Evolutionary conservation across 164 flowering plant species (phyloP), one percentile per base, ranked within the genome.

Genomic region (Chimonanthus salicifolius): DNA sequence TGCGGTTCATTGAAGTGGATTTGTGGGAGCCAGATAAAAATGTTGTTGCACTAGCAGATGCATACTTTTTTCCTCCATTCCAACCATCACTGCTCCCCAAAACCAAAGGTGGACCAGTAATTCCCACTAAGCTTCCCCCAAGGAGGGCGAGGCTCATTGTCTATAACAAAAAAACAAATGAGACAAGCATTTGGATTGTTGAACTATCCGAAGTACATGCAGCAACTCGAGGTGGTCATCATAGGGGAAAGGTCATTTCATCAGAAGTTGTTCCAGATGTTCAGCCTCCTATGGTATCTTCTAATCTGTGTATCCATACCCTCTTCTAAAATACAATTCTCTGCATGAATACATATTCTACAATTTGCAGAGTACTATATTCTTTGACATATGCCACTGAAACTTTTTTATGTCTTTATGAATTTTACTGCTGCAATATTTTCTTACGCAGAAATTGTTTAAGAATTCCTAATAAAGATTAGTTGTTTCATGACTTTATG

Each of bases 61-160:
- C 98, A n/a, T 94, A 94, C 74, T 94, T 92, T 83, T 94, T 92
- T 77, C 97, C 98, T 47, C 98, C 98, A 47, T 94, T 94, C 79
- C 98, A 90, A 74, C 93, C 97, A 49, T 92, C 98, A 5, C 74
- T 94, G 67, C 85, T 92, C 78, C 89, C 92, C 10, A 90, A 84
- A 78, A 87, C 92, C 65, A 93, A 90, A 84, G 98, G 97, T 50
- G 97, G 93, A 16, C 87, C 94, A 45, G 67, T 87, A 45, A 88
- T 92, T 78, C 98, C 94, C 4, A 84, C 75, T 63, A 92, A 94
- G 76, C 94, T 94, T 33, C 97, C 97, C 44, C 92, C 96, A 54
- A 89, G 98, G 80, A 79, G 88, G 54, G 96, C 98, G 62, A 83
- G 96, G 71, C 90, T 94, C 72, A 78, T 90, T 73, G 92, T 89